Evolutionary conservation across 73 alveolate species (phyloP).

Genomic region (Tetrahymena malaccensis): DNA sequence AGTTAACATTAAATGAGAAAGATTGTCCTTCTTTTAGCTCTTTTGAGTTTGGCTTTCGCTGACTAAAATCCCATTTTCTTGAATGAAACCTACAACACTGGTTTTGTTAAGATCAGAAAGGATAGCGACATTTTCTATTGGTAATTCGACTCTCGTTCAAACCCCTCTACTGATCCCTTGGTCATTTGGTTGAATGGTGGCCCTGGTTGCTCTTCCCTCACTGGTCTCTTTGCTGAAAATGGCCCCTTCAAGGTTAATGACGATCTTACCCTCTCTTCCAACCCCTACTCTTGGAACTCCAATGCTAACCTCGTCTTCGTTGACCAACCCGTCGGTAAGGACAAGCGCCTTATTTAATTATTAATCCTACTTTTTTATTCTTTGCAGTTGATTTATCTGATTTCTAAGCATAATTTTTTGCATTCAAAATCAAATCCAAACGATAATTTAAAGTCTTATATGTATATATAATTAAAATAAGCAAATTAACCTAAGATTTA

Average conservation of each 20-base stretch:
- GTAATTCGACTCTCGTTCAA: slow-evolving; percentile 1
- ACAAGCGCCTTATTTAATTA: slow-evolving; percentile 40
- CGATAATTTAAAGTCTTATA: neutral
- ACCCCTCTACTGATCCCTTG: slow-evolving; percentile 54
- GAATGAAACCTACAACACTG: neutral
- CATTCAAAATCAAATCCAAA: neutral
- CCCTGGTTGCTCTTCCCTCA: slow-evolving; percentile 82
- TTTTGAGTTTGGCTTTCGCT: neutral
- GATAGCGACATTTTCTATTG: neutral
- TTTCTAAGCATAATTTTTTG: no score
- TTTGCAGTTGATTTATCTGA: slow-evolving; percentile 1
- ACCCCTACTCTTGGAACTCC: slow-evolving; percentile 77
- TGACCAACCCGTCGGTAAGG: slow-evolving; percentile 74
- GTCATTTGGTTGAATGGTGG: slow-evolving; percentile 95
- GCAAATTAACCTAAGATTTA: neutral
- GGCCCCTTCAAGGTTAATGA: slow-evolving; percentile 75
- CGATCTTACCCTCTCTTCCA: slow-evolving; percentile 38
- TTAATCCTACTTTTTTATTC: neutral
- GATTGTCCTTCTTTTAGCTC: neutral
- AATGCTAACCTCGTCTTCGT: slow-evolving; percentile 58
- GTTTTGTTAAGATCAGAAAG: neutral
- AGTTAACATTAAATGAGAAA: neutral
- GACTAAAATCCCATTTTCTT: neutral
- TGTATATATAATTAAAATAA: no score
- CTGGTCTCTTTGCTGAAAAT: slow-evolving; percentile 77